Conservation (phyloP, 768 basidiomycete species). For the Zangia roseola region DNA sequence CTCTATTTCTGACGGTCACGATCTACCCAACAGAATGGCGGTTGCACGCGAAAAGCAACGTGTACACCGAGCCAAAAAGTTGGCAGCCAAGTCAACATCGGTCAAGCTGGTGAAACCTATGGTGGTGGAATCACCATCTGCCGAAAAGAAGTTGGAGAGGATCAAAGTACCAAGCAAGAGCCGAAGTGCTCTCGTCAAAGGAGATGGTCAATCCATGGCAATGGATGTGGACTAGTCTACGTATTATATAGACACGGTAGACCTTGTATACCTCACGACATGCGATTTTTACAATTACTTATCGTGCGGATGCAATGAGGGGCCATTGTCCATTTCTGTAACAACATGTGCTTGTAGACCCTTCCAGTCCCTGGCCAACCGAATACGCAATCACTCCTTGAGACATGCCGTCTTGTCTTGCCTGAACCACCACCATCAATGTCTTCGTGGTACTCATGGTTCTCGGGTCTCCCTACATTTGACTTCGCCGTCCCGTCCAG, state of each 20-base stretch:
- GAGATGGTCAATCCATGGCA: slow-evolving; percentile 85
- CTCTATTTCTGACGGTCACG: neutral
- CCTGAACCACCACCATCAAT: slow-evolving; percentile 33
- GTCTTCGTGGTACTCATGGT: slow-evolving; percentile 61
- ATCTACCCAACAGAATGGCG: slow-evolving; percentile 72
- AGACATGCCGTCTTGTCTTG: slow-evolving; percentile 16
- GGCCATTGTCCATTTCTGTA: slow-evolving; percentile 22
- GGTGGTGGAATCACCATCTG: slow-evolving; percentile 39
- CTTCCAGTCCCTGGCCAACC: slow-evolving; percentile 1
- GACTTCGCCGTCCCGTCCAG: slow-evolving; percentile 64
- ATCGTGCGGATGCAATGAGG: slow-evolving; percentile 11
- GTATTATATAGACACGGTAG: too few relatives aligned
- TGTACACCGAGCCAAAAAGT: slow-evolving; percentile 64
- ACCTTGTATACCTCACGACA: too few relatives aligned
- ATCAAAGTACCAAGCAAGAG: slow-evolving; percentile 68
- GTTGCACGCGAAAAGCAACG: slow-evolving; percentile 76
- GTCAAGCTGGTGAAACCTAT: slow-evolving; percentile 69
- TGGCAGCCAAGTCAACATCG: slow-evolving; percentile 52
- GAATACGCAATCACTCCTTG: neutral
- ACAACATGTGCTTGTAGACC: slow-evolving; percentile 2
- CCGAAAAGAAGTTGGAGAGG: slow-evolving; percentile 66
- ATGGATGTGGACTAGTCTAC: slow-evolving; percentile 74
- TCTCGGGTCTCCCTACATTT: slow-evolving; percentile 55
- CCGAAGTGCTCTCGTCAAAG: slow-evolving; percentile 72
- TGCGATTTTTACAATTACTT: too few relatives aligned